A percentile compares a stretch with the other conserved stretches of the same genome.
Conservation (phyloP, 495 filamentous ascomycete genomes). For the Xeromyces bisporus region DNA sequence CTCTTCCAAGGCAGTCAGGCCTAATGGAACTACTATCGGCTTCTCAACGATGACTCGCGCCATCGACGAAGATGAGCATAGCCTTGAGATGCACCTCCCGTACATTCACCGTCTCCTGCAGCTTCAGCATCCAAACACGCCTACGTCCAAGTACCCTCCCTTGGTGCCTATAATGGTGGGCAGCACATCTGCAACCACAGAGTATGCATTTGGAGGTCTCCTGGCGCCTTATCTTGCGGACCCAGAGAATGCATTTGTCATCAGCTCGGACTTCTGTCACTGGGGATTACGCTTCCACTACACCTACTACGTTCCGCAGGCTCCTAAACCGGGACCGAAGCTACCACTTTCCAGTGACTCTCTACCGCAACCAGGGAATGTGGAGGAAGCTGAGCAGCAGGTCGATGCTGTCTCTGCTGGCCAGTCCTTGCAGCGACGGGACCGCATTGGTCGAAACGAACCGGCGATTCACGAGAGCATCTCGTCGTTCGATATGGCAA, state of each 20-base stretch:
- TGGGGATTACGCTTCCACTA: conserved; percentile 85
- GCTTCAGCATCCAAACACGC: conserved; percentile 20
- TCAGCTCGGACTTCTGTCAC: conserved; percentile 93
- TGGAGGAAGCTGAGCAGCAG: conserved; percentile 10
- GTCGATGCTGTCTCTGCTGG: conserved; percentile 20
- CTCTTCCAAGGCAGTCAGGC: conserved; percentile 22
- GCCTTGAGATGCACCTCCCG: conserved; percentile 90
- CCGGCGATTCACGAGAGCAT: conserved; percentile 77
- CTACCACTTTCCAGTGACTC: conserved; percentile 23
- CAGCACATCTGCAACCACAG: conserved; percentile 44
- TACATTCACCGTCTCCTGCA: conserved; percentile 72
- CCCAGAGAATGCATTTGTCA: conserved; percentile 61
- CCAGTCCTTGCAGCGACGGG: conserved; percentile 20
- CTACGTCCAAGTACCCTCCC: conserved; percentile 40
- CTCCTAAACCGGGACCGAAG: conserved; percentile 21
- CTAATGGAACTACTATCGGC: conserved; percentile 19
- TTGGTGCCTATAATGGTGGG: conserved; percentile 84
- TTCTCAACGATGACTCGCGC: conserved; percentile 59
- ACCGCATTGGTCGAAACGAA: conserved; percentile 17
- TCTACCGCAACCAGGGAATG: conserved; percentile 25
- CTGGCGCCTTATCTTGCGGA: conserved; percentile 70
- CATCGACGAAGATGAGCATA: conserved; percentile 79
- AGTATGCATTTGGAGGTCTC: conserved; percentile 50
- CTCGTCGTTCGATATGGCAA: conserved; percentile 55
- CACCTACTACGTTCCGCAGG: conserved; percentile 53